Evolutionary conservation across 345 rosid species (phyloP).

Genomic region (Mangifera indica): DNA sequence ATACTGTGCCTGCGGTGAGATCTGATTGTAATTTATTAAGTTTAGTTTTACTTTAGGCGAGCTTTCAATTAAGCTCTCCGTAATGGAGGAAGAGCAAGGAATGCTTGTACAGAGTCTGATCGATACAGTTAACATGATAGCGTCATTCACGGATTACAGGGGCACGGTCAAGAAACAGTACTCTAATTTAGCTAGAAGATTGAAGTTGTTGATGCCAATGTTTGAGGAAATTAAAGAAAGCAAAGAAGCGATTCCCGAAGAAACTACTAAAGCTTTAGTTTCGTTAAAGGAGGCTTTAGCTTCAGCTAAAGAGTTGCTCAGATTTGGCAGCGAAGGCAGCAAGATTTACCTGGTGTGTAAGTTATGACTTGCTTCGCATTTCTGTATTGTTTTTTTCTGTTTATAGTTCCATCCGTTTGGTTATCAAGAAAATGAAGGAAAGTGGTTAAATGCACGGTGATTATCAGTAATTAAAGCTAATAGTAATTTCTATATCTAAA

Average conservation of each 20-base stretch:
- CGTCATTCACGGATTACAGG: slow-evolving; percentile 43
- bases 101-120: slow-evolving; percentile 18
- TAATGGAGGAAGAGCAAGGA: slow-evolving; percentile 16
- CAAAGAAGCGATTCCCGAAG: slow-evolving; percentile 38
- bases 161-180: slow-evolving; percentile 51
- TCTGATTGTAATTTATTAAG: slow-evolving; percentile 6
- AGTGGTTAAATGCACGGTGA: not conserved
- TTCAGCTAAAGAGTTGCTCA: slow-evolving; percentile 49
- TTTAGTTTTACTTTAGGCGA: not conserved
- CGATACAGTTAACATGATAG: slow-evolving; percentile 10
- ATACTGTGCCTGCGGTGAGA: slow-evolving; percentile 5
- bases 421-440: slow-evolving; percentile 16
- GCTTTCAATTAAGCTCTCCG: not conserved
- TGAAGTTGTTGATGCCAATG: slow-evolving; percentile 57
- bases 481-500: not conserved
- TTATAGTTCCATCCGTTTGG: slow-evolving; percentile 43
- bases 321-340: slow-evolving; percentile 77
- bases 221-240: slow-evolving; percentile 57
- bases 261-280: slow-evolving; percentile 32
- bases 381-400: not conserved
- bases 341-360: slow-evolving; percentile 87
- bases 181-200: slow-evolving; percentile 50
- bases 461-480: not conserved
- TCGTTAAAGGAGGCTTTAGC: slow-evolving; percentile 34
- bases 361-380: slow-evolving; percentile 7